Conservation (phyloP, 202 grass and related monocot genomes). For the Zizania palustris region DNA sequence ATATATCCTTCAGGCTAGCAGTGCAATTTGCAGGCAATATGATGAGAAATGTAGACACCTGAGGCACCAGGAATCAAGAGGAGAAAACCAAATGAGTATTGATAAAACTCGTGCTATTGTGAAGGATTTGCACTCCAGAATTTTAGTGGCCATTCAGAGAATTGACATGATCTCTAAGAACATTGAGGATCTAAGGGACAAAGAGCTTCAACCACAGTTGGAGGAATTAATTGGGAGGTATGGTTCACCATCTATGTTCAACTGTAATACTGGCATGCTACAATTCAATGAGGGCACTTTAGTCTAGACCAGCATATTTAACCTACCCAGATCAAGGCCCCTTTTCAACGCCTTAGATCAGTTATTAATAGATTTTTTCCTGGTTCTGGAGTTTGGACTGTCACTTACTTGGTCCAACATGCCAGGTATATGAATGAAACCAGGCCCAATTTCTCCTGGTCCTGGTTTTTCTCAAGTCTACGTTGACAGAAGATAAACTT, state of each 20-base stretch:
- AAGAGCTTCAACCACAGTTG: constrained; percentile 95
- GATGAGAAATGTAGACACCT: constrained; percentile 82
- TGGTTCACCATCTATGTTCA: constrained; percentile 39
- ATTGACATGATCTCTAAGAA: constrained; percentile 90
- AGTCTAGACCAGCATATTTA: neutral
- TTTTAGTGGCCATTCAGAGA: constrained; percentile 89
- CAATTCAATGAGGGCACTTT: constrained; percentile 24
- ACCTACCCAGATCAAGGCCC: neutral
- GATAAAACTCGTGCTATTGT: constrained; percentile 89
- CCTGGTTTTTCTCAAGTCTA: neutral
- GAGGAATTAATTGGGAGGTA: constrained; percentile 99
- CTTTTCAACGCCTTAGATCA: constrained; percentile 26
- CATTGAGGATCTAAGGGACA: constrained; percentile 96
- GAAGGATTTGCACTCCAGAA: constrained; percentile 94
- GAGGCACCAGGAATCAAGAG: constrained; percentile 80
- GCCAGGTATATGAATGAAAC: neutral
- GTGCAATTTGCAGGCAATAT: constrained; percentile 74
- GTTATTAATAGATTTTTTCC: neutral
- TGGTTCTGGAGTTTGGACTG: neutral
- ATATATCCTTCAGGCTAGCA: constrained; percentile 67
- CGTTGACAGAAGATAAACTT: neutral
- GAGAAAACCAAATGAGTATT: constrained; percentile 65
- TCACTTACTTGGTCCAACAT: neutral
- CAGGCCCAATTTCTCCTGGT: neutral
- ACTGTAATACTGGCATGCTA: neutral